phyloP scores from a whole-genome alignment of 805 yeast species.

The Nakazawaea wickerhamii region DNA sequence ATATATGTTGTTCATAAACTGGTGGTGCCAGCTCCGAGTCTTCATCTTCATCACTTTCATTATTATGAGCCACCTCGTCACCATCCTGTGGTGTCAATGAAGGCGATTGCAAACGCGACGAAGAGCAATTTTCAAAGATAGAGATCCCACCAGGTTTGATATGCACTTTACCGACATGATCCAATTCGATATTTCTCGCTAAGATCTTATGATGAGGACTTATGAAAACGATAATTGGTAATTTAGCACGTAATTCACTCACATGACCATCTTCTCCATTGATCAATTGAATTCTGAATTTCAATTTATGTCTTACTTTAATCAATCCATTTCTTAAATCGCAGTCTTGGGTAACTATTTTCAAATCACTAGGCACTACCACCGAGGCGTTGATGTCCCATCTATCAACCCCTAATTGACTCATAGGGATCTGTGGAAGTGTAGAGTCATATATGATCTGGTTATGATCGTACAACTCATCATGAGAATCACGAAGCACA shows the following conservation, averaged over 20 bases:
- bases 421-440: slow-evolving; percentile 28
- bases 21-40: slow-evolving; percentile 33
- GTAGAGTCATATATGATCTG: slow-evolving; percentile 27
- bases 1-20: slow-evolving; percentile 32
- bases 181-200: slow-evolving; percentile 22
- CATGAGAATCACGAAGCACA: slow-evolving; percentile 21
- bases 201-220: slow-evolving; percentile 25
- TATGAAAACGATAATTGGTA: slow-evolving; percentile 74
- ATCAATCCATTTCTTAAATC: slow-evolving; percentile 34
- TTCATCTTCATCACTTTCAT: slow-evolving; percentile 16
- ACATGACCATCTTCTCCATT: slow-evolving; percentile 86
- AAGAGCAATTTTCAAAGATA: slow-evolving; percentile 10
- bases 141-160: slow-evolving; percentile 18
- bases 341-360: slow-evolving; percentile 39
- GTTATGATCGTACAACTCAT: slow-evolving; percentile 29
- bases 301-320: slow-evolving; percentile 77
- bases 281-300: slow-evolving; percentile 68
- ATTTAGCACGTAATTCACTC: slow-evolving; percentile 84
- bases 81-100: slow-evolving; percentile 4
- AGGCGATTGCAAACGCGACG: slow-evolving; percentile 8
- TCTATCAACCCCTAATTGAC: slow-evolving; percentile 33
- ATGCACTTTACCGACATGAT: slow-evolving; percentile 21
- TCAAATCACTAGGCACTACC: slow-evolving; percentile 34
- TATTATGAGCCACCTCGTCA: slow-evolving; percentile 15
- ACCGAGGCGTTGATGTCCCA: slow-evolving; percentile 41